Conservation (phyloP, 192 early-diverging fungal species). For the Coemansia sp. region DNA sequence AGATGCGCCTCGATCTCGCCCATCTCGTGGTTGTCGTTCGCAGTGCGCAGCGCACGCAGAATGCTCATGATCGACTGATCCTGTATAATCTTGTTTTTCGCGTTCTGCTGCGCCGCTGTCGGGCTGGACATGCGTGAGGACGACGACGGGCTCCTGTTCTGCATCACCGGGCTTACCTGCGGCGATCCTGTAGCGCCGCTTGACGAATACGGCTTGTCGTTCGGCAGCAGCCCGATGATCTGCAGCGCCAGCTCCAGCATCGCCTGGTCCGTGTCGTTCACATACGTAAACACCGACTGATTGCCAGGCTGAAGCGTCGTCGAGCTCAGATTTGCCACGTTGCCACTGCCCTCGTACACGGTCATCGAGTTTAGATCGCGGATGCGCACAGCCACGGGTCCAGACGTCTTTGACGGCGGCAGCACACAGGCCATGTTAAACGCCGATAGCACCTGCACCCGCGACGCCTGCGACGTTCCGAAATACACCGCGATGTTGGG, state of each 20-base stretch:
- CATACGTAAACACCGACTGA: conserved; percentile 52
- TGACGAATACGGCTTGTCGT: conserved; percentile 73
- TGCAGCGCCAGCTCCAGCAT: conserved; percentile 89
- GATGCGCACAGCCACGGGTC: conserved; percentile 60
- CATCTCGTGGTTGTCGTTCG: conserved; percentile 27
- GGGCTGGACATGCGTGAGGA: conserved; percentile 20
- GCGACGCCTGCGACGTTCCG: conserved; percentile 72
- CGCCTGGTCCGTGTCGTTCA: conserved; percentile 81
- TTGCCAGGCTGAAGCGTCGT: not conserved
- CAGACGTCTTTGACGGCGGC: conserved; percentile 74
- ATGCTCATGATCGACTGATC: conserved; percentile 4
- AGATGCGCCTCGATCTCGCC: conserved; percentile 39
- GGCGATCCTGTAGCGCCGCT: conserved; percentile 33
- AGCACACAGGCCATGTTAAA: conserved; percentile 81
- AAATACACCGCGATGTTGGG: conserved; percentile 76
- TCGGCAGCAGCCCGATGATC: conserved; percentile 82
- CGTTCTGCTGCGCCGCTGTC: conserved; percentile 7
- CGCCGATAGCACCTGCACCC: conserved; percentile 76
- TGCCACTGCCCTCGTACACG: conserved; percentile 30
- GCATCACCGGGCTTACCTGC: conserved; percentile 21
- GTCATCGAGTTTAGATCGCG: conserved; percentile 41
- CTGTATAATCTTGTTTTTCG: conserved; percentile 26
- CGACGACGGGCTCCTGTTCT: conserved; percentile 13
- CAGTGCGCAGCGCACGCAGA: conserved; percentile 18
- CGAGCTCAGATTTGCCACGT: not conserved